Percentiles rank a stretch among this genome's conserved stretches.
phyloP scores from a whole-genome alignment of 306 rosid species.

The Dalbergia oliveri region DNA sequence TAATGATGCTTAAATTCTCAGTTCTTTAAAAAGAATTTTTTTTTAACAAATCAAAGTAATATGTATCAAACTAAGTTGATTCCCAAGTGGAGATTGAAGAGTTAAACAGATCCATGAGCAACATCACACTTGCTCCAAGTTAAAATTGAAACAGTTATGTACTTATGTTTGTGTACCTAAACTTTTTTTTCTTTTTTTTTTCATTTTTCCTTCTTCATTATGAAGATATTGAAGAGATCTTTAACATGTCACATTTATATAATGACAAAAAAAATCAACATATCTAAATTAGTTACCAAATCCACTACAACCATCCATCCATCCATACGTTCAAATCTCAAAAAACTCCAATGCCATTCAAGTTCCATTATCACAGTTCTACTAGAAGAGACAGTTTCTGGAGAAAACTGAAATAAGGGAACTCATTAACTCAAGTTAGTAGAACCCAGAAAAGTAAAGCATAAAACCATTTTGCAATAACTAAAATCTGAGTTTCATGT shows the following conservation, averaged over 20 bases:
- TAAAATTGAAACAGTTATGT: constrained; percentile 1
- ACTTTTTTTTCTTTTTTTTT: neutral
- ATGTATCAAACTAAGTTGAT: neutral
- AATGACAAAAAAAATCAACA: neutral
- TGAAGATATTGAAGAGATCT: constrained; percentile 27
- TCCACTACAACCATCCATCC: neutral
- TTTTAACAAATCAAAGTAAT: neutral
- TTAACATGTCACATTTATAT: neutral
- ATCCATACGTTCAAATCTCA: constrained; percentile 27
- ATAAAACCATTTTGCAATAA: constrained; percentile 16
- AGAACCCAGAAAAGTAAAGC: constrained; percentile 41
- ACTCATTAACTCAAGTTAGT: neutral
- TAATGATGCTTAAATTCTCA: constrained; percentile 11
- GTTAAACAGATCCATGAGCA: neutral
- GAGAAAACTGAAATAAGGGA: constrained; percentile 22
- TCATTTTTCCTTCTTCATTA: neutral
- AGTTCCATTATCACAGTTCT: neutral
- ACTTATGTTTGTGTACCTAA: neutral
- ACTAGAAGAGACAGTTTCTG: neutral
- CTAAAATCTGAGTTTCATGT: neutral
- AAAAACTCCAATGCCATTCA: neutral
- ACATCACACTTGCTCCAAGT: constrained; percentile 14
- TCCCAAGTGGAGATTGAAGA: neutral
- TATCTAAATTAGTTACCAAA: constrained; percentile 1
- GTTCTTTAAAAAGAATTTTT: neutral